Conservation (phyloP, 148 eudicot species). For the Rhododendron ovatum region DNA sequence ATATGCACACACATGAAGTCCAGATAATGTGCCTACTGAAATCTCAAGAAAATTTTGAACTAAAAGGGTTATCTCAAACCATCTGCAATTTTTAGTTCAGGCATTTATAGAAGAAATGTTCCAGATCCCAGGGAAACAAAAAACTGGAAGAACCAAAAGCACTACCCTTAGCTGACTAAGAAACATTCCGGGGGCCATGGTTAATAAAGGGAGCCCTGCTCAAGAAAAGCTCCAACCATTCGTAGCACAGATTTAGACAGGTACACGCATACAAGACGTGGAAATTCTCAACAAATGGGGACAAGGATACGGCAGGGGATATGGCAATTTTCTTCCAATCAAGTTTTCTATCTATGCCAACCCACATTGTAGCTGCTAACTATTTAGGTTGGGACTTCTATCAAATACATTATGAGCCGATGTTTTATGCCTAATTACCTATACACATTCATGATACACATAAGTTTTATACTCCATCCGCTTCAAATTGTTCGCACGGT, state of each 20-base stretch:
- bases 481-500: no score
- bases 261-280: not conserved
- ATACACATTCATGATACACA: not conserved
- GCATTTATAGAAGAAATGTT: not conserved
- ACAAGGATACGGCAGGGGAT: not conserved
- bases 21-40: not conserved
- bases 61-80: not conserved
- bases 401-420: not conserved
- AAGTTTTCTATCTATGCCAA: not conserved
- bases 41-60: not conserved
- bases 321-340: not conserved
- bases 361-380: not conserved
- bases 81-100: not conserved
- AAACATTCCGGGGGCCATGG: not conserved
- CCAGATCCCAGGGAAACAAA: not conserved
- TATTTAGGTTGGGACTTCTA: not conserved
- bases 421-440: not conserved
- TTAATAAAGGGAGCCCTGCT: not conserved
- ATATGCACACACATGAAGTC: not conserved
- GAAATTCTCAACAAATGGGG: not conserved
- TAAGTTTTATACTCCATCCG: no score
- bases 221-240: not conserved
- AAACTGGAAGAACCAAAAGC: not conserved
- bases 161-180: not conserved
- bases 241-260: not conserved